Conservation (phyloP, 192 early-diverging fungal species). For the Mortierella claussenii region DNA sequence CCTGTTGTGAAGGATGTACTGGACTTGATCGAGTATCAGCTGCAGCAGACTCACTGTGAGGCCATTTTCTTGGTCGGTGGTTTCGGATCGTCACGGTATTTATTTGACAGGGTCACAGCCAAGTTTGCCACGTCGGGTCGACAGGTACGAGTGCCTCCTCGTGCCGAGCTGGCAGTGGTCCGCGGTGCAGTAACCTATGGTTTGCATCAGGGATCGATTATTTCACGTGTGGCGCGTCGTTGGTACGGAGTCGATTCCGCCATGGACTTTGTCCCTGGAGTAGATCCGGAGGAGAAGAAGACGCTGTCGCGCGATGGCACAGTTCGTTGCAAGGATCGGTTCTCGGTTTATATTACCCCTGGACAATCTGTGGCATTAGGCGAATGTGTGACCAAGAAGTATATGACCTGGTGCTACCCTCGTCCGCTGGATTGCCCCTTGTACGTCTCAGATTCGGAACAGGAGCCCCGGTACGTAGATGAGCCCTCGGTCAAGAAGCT, state of each 20-base stretch:
- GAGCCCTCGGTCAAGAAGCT: conserved; percentile 51
- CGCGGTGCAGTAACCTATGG: conserved; percentile 62
- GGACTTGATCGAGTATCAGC: conserved; percentile 48
- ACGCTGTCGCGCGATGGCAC: conserved; percentile 50
- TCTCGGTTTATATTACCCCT: conserved; percentile 50
- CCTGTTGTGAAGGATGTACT: conserved; percentile 44
- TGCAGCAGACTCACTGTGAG: conserved; percentile 50
- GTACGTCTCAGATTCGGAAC: conserved; percentile 41
- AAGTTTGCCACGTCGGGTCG: conserved; percentile 56
- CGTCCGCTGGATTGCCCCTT: conserved; percentile 49
- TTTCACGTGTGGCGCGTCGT: conserved; percentile 48
- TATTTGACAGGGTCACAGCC: conserved; percentile 56
- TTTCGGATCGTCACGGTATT: conserved; percentile 63
- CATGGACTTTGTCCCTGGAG: conserved; percentile 47
- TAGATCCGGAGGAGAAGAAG: conserved; percentile 50
- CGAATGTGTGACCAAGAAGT: conserved; percentile 53
- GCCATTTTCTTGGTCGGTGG: conserved; percentile 61
- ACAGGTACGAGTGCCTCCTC: conserved; percentile 62
- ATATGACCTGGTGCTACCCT: conserved; percentile 55
- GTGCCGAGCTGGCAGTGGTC: conserved; percentile 62
- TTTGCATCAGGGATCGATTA: conserved; percentile 48
- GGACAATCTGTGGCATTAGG: conserved; percentile 50
- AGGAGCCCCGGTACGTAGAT: conserved; percentile 52
- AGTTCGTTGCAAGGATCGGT: conserved; percentile 48
- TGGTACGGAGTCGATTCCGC: conserved; percentile 54